phyloP scores from a whole-genome alignment of 2,329 filamentous ascomycete genomes.

The Biscogniauxia marginata region DNA sequence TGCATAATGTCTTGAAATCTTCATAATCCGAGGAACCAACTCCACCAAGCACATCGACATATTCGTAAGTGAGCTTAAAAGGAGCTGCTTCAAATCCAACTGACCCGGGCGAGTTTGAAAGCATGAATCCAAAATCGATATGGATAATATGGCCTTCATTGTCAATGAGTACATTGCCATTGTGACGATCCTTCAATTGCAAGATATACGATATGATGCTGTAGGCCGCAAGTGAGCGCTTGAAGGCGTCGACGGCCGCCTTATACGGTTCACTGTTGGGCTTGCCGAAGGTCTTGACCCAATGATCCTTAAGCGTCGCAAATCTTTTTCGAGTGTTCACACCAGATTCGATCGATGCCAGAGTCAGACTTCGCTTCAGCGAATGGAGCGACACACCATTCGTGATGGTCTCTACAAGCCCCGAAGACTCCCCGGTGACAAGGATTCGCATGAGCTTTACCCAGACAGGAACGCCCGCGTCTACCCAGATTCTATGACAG shows the following conservation, averaged over 20 bases:
- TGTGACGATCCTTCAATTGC: conserved; percentile 83
- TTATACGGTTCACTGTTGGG: conserved; percentile 67
- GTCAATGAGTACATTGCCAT: conserved; percentile 83
- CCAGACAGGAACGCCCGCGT: conserved; percentile 76
- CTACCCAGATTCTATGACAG: conserved; percentile 78
- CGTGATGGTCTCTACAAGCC: conserved; percentile 83
- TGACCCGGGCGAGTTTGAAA: conserved; percentile 80
- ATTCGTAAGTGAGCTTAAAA: conserved; percentile 84
- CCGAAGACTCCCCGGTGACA: conserved; percentile 80
- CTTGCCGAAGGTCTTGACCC: conserved; percentile 74
- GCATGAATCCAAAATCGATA: conserved; percentile 89
- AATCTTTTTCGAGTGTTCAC: conserved; percentile 73
- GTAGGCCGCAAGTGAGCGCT: conserved; percentile 78
- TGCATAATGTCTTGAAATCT: conserved; percentile 76
- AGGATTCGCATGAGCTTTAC: conserved; percentile 85
- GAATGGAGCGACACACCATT: conserved; percentile 87
- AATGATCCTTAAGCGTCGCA: conserved; percentile 79
- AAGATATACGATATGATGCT: conserved; percentile 82
- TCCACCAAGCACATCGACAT: conserved; percentile 79
- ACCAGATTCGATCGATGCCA: conserved; percentile 70
- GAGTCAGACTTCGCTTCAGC: conserved; percentile 76
- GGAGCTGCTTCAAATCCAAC: conserved; percentile 85
- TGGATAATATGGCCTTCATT: conserved; percentile 84
- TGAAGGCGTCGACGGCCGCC: conserved; percentile 75
- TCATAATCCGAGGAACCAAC: conserved; percentile 67